These are phyloP conservation scores for Penicillium paradoxum DNA, from an alignment of 495 filamentous ascomycete species.

Conservation along the genomic window DNA sequence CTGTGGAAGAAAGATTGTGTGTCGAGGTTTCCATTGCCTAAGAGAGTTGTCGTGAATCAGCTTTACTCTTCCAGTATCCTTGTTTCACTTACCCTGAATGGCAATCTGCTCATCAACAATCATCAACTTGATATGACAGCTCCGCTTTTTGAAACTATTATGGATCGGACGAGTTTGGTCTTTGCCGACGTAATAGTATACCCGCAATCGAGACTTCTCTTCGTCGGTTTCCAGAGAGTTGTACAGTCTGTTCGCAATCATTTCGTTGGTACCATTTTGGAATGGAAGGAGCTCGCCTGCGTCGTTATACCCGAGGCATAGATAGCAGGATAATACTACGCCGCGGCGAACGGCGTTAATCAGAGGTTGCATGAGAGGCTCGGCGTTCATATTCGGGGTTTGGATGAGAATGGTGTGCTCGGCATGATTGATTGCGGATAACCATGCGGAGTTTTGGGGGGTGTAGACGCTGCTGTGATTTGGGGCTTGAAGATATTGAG, in stretches of 20 bases:
- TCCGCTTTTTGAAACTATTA: constrained; percentile 55
- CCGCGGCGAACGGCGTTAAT: constrained; percentile 59
- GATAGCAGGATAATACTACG: constrained; percentile 59
- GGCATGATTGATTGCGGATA: constrained; percentile 63
- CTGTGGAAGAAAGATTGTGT: constrained; percentile 77
- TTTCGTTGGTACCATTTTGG: constrained; percentile 74
- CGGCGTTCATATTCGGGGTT: constrained; percentile 70
- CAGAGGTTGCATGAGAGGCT: constrained; percentile 58
- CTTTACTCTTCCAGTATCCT: not conserved
- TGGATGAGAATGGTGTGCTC: constrained; percentile 62
- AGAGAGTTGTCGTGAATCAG: not conserved
- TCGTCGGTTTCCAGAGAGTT: constrained; percentile 38
- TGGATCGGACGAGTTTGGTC: constrained; percentile 64
- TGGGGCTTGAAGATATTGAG: constrained; percentile 31
- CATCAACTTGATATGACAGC: constrained; percentile 73
- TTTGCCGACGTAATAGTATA: constrained; percentile 66
- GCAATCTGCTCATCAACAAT: constrained; percentile 63
- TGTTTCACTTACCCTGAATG: constrained; percentile 43
- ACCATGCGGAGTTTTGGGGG: constrained; percentile 69
- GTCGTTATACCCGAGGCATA: constrained; percentile 77
- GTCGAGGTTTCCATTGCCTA: constrained; percentile 72
- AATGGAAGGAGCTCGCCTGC: constrained; percentile 67
- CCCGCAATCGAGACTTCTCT: constrained; percentile 47
- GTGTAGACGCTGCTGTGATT: constrained; percentile 54
- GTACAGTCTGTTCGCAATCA: constrained; percentile 56